These are phyloP conservation scores for Lepiota venenata DNA, from an alignment of 768 basidiomycete genomes.

Conservation along the genomic window DNA sequence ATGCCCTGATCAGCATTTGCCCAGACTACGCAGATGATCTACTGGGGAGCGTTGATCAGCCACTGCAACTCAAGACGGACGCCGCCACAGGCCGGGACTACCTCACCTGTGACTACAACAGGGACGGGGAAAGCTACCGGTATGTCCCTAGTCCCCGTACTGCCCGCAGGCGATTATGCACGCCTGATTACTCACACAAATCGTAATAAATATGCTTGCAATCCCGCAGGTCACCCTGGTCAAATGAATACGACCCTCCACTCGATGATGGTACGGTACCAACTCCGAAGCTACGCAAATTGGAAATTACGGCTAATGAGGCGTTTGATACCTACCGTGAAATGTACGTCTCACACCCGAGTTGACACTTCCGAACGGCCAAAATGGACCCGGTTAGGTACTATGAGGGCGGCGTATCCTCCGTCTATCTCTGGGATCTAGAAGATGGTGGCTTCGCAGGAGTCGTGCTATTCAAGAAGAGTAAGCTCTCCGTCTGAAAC, in stretches of 20 bases:
- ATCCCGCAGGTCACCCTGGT: conserved; percentile 89
- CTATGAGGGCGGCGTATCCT: conserved; percentile 97
- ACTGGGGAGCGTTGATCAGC: conserved; percentile 92
- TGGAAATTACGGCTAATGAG: conserved; percentile 92
- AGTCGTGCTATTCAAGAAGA: conserved; percentile 93
- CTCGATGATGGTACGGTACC: conserved; percentile 88
- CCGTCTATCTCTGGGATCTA: conserved; percentile 97
- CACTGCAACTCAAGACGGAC: conserved; percentile 80
- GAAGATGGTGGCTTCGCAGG: conserved; percentile 97
- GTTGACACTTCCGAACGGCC: background rate
- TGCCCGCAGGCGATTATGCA: too few species aligned
- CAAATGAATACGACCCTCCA: conserved; percentile 92
- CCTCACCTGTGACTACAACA: conserved; percentile 91
- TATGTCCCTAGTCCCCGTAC: conserved; percentile 28
- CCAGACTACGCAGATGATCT: conserved; percentile 97
- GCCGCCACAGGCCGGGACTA: conserved; percentile 82
- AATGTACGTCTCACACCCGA: conserved; percentile 49
- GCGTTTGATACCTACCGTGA: conserved; percentile 98
- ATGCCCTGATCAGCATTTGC: conserved; percentile 73
- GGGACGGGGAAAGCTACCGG: conserved; percentile 91
- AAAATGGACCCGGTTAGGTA: conserved; percentile 51
- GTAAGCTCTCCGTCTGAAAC: conserved; percentile 37
- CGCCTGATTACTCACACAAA: background rate
- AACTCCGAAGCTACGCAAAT: conserved; percentile 77
- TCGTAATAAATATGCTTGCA: background rate